Evolutionary conservation across 352 stramenopile species (phyloP).

Genomic region (Globisporangium radiosum): DNA sequence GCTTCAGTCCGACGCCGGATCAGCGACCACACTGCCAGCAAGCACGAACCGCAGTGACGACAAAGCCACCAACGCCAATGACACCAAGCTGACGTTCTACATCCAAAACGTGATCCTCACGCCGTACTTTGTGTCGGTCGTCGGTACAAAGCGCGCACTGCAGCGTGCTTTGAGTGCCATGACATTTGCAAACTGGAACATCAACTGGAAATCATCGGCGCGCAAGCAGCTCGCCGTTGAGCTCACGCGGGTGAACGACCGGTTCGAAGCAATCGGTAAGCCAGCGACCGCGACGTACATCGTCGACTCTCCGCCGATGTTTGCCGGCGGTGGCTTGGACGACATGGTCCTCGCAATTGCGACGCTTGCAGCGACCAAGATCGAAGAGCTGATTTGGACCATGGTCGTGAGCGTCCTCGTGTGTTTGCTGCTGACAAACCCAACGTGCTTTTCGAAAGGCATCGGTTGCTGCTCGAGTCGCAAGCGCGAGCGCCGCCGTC

Average conservation of each 20-base stretch:
- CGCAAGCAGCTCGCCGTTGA: slow-evolving; percentile 31
- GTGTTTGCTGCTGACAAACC: slow-evolving; percentile 44
- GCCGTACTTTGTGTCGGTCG: slow-evolving; percentile 32
- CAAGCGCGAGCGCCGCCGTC: slow-evolving; percentile 27
- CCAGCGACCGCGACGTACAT: slow-evolving; percentile 28
- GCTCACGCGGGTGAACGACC: slow-evolving; percentile 25
- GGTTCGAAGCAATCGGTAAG: slow-evolving; percentile 12
- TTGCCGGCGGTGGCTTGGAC: not conserved
- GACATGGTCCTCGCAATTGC: slow-evolving; percentile 15
- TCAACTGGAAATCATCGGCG: slow-evolving; percentile 14
- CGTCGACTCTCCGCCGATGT: not conserved
- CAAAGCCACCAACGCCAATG: slow-evolving; percentile 13
- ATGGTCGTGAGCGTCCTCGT: slow-evolving; percentile 17
- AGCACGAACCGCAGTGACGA: slow-evolving; percentile 4
- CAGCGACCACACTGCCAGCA: not conserved
- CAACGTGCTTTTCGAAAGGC: slow-evolving; percentile 28
- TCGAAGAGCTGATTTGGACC: slow-evolving; percentile 31
- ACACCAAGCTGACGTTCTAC: slow-evolving; percentile 18
- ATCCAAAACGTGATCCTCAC: slow-evolving; percentile 26
- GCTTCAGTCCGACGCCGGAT: too few relatives aligned
- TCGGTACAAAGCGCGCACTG: slow-evolving; percentile 32
- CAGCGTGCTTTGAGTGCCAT: slow-evolving; percentile 26
- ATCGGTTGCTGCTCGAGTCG: slow-evolving; percentile 38
- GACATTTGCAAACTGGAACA: slow-evolving; percentile 26
- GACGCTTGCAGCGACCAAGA: slow-evolving; percentile 16